Percentiles rank a stretch among this genome's conserved stretches.
These are phyloP conservation scores for Polyporus tsugae DNA, from an alignment of 1,284 basidiomycete species.

Conservation along the genomic window DNA sequence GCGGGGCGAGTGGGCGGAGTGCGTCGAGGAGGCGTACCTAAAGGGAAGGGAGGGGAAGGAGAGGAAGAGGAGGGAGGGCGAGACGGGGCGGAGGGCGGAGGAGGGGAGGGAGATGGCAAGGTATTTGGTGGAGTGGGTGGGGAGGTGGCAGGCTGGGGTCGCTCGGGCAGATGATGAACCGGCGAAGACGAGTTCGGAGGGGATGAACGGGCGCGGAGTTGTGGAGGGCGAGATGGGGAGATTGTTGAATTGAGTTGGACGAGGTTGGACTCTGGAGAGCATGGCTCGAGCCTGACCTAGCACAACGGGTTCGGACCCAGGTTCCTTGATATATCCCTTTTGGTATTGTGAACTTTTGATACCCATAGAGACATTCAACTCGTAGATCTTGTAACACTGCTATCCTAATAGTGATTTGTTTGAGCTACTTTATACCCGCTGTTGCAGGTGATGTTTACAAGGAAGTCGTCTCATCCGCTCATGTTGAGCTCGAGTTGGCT, in stretches of 20 bases:
- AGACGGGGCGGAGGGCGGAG: conserved; percentile 47
- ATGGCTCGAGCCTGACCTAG: background rate
- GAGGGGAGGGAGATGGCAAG: conserved; percentile 60
- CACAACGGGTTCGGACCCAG: background rate
- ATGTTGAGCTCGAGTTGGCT: no score
- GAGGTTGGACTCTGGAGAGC: background rate
- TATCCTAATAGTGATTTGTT: background rate
- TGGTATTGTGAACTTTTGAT: background rate
- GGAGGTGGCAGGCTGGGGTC: conserved; percentile 41
- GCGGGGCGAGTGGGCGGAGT: conserved; percentile 70
- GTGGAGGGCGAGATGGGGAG: background rate
- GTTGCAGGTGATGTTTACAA: no score
- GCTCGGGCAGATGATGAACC: background rate
- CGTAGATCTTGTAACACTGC: background rate
- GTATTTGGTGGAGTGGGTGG: conserved; percentile 60
- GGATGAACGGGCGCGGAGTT: background rate
- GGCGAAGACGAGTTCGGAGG: background rate
- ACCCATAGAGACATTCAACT: background rate
- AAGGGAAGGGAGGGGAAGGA: conserved; percentile 56
- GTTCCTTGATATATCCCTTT: background rate
- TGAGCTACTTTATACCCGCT: background rate
- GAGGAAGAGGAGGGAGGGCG: conserved; percentile 49
- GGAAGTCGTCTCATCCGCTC: no score
- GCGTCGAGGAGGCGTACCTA: conserved; percentile 63
- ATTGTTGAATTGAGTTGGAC: background rate